Evolutionary conservation across 2,329 filamentous ascomycete genomes (phyloP), one percentile per base, ranked within the genome.

Genomic region (Juglanconis sp.): DNA sequence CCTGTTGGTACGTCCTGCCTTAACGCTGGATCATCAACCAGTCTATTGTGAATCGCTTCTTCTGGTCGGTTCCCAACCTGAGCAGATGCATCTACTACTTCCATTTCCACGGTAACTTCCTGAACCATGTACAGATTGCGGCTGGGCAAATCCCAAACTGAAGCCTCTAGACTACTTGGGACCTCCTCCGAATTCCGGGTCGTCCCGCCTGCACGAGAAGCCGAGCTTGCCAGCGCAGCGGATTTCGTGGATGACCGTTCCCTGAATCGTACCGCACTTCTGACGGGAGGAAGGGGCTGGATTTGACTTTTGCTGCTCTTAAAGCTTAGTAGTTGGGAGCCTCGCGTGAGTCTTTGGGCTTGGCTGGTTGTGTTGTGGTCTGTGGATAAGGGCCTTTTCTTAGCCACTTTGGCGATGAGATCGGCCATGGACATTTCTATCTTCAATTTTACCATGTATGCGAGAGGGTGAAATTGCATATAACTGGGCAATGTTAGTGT

Each of bases 391-490:
- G 36, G 56, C 35, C 42, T 49, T 46, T 57, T 51, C 56, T 52
- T 57, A 9, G 48, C 56, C 24, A 73, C 65, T 58, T 70, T 71
- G 38, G 63, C 73, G 64, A 79, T 79, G n/a, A 80, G 73, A 59
- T 76, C 75, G 59, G 77, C 76, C 76, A 80, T 79, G 10, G 72
- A 73, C 71, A 80, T 73, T 64, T 80, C 77, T 64, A 80, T 79
- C 63, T 79, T 75, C 24, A 80, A 71, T 59, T 79, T 80, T 47
- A 79, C 74, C 13, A 77, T 69, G 64, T 79, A 80, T 10, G 76
- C 77, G 2, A 79, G 68, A 0, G 77, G 77, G 53, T 79, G 76
- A 65, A 80, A 77, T 65, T 78, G 76, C 42, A 78, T 75, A 62
- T 78, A 80, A 15, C 55, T 57, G 9, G 8, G 34, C 32, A 30